Evolutionary conservation across 495 filamentous ascomycete genomes (phyloP).

Genomic region (Hamigera avellanea): DNA sequence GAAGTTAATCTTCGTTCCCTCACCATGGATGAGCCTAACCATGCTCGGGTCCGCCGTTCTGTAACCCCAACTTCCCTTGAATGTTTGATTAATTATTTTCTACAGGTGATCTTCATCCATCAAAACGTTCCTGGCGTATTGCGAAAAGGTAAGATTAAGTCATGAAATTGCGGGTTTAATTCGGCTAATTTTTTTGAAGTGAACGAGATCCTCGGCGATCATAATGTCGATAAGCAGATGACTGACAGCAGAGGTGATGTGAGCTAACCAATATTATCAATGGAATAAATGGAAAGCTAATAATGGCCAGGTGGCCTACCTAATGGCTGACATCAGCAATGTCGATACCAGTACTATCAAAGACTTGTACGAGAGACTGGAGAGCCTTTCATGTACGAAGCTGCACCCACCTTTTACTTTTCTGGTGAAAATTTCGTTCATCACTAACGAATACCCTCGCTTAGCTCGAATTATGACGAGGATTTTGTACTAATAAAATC

Average conservation of each 20-base stretch:
- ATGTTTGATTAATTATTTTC: slow-evolving; percentile 6
- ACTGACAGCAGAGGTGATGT: slow-evolving; percentile 89
- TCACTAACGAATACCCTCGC: neutral
- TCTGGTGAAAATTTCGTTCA: slow-evolving; percentile 1
- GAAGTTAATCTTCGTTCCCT: slow-evolving; percentile 81
- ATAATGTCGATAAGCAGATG: slow-evolving; percentile 98
- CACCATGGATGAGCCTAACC: slow-evolving; percentile 76
- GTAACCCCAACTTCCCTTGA: neutral
- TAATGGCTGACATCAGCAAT: slow-evolving; percentile 95
- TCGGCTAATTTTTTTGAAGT: slow-evolving; percentile 35
- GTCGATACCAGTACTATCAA: slow-evolving; percentile 73
- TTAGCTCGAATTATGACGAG: slow-evolving; percentile 77
- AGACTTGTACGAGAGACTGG: slow-evolving; percentile 70
- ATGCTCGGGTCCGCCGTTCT: slow-evolving; percentile 53
- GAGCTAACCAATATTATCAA: slow-evolving; percentile 11
- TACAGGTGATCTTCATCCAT: slow-evolving; percentile 83
- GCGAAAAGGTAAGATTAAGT: slow-evolving; percentile 48
- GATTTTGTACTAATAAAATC: slow-evolving; percentile 82
- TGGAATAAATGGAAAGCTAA: slow-evolving; percentile 5
- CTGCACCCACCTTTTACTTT: neutral
- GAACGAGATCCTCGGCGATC: slow-evolving; percentile 83
- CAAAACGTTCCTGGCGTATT: slow-evolving; percentile 91
- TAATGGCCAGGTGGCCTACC: slow-evolving; percentile 59
- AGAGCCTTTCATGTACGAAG: slow-evolving; percentile 65
- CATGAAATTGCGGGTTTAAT: slow-evolving; percentile 3